Percentiles rank a stretch among this genome's conserved stretches.
Evolutionary conservation across 2,329 filamentous ascomycete genomes (phyloP).

Genomic region (Zymoseptoria ardabiliae): DNA sequence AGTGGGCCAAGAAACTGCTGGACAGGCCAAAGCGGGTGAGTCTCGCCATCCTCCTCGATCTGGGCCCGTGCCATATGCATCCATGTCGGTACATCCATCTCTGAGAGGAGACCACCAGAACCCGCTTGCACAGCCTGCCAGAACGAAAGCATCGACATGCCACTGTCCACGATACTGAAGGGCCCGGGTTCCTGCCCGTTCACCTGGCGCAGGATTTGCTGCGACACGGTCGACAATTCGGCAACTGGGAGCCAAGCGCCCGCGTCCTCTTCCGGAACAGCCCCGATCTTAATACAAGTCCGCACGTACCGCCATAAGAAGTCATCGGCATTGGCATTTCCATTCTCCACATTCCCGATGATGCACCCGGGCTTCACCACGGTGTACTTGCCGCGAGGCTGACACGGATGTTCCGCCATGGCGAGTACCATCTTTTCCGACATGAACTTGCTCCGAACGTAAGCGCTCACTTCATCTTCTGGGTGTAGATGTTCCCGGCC

Average conservation of each 20-base stretch:
- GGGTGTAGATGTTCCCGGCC: background rate
- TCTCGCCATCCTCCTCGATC: background rate
- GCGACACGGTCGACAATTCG: background rate
- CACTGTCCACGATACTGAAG: background rate
- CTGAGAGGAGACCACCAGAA: background rate
- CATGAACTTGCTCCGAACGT: background rate
- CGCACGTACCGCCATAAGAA: background rate
- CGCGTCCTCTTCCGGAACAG: background rate
- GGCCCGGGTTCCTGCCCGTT: background rate
- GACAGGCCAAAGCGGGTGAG: background rate
- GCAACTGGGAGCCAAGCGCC: background rate
- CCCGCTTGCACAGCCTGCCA: background rate
- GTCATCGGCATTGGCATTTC: background rate
- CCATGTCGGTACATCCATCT: background rate
- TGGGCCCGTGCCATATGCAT: background rate
- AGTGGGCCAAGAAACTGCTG: background rate
- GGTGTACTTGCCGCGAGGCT: background rate
- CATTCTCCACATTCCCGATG: background rate
- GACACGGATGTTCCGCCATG: background rate
- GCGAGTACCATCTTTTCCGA: background rate
- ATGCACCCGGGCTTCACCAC: background rate
- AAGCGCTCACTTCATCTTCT: background rate
- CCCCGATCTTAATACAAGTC: background rate
- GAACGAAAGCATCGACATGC: background rate
- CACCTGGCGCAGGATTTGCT: background rate